phyloP scores from a whole-genome alignment of 2,329 filamentous ascomycete genomes.

The Pseudophaeomoniella oleicola region DNA sequence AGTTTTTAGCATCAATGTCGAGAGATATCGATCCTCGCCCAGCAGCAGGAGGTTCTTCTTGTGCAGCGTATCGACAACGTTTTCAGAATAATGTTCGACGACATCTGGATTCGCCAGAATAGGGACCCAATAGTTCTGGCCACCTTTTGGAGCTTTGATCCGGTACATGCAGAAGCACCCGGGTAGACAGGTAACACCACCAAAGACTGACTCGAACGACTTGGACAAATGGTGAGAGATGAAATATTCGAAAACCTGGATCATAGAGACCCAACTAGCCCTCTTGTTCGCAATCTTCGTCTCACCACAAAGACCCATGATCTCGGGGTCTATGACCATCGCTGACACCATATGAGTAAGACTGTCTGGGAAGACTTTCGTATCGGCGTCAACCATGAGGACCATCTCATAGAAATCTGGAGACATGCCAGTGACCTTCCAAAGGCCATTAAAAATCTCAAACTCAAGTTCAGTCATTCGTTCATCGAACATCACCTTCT shows the following conservation, averaged over 20 bases:
- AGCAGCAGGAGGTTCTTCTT: constrained; percentile 90
- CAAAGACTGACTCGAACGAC: constrained; percentile 95
- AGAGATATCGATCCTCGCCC: constrained; percentile 88
- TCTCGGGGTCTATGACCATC: constrained; percentile 97
- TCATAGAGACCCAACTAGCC: constrained; percentile 87
- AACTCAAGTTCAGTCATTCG: constrained; percentile 98
- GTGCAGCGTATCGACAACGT: constrained; percentile 94
- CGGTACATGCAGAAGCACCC: constrained; percentile 99
- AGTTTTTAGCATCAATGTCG: constrained; percentile 93
- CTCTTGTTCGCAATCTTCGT: constrained; percentile 99
- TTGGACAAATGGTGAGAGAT: constrained; percentile 96
- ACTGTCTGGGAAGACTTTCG: constrained; percentile 96
- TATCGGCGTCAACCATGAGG: constrained; percentile 98
- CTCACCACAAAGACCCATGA: constrained; percentile 97
- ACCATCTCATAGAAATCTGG: constrained; percentile 97
- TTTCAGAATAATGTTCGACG: constrained; percentile 98
- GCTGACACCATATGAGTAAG: constrained; percentile 97
- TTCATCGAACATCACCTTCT: constrained; percentile 99
- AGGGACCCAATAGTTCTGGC: constrained; percentile 98
- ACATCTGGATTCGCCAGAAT: constrained; percentile 97
- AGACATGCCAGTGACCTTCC: constrained; percentile 96
- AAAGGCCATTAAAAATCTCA: constrained; percentile 98
- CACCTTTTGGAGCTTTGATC: constrained; percentile 97
- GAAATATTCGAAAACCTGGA: constrained; percentile 95
- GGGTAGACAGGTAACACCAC: constrained; percentile 94